phyloP scores from a whole-genome alignment of 2,329 filamentous ascomycete genomes.

The Monosporascus sp. region DNA sequence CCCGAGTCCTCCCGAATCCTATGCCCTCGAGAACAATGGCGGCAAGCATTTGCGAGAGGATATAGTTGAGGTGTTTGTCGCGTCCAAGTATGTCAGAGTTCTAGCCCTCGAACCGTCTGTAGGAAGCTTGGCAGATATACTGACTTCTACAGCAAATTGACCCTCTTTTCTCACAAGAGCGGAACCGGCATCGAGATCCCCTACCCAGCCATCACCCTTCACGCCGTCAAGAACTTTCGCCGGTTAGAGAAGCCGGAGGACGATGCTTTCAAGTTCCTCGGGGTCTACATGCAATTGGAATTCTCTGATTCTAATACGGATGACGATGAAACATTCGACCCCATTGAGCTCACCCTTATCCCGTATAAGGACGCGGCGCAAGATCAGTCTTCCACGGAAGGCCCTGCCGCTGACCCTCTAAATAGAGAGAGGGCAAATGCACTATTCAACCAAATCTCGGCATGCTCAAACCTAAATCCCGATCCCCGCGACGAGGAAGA shows the following conservation, averaged over 20 bases:
- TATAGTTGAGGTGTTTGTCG: conserved; percentile 52
- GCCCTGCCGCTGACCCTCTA: conserved; percentile 18
- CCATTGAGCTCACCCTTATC: conserved; percentile 63
- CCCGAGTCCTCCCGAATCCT: conserved; percentile 28
- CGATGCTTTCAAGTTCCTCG: conserved; percentile 35
- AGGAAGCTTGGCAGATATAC: conserved; percentile 7
- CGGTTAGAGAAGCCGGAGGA: conserved; percentile 30
- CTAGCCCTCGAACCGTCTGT: conserved; percentile 20
- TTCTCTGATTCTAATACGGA: conserved; percentile 53
- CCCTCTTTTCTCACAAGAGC: conserved; percentile 55
- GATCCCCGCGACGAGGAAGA: conserved; percentile 58
- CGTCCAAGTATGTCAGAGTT: conserved; percentile 45
- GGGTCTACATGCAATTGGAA: conserved; percentile 64
- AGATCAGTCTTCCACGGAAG: conserved; percentile 25
- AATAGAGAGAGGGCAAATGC: conserved; percentile 33
- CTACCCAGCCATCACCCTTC: conserved; percentile 70
- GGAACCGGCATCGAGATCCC: conserved; percentile 62
- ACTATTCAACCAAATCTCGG: conserved; percentile 65
- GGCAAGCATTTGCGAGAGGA: conserved; percentile 25
- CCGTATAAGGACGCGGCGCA: conserved; percentile 35
- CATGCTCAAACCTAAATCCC: conserved; percentile 71
- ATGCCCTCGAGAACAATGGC: conserved; percentile 27
- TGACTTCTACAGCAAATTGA: conserved; percentile 43
- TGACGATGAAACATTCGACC: conserved; percentile 59
- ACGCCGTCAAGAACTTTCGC: conserved; percentile 62